Percentiles rank a stretch among this genome's conserved stretches.
Evolutionary conservation across 352 stramenopile species (phyloP).

Genomic region (Pilasporangium apinafurcum): DNA sequence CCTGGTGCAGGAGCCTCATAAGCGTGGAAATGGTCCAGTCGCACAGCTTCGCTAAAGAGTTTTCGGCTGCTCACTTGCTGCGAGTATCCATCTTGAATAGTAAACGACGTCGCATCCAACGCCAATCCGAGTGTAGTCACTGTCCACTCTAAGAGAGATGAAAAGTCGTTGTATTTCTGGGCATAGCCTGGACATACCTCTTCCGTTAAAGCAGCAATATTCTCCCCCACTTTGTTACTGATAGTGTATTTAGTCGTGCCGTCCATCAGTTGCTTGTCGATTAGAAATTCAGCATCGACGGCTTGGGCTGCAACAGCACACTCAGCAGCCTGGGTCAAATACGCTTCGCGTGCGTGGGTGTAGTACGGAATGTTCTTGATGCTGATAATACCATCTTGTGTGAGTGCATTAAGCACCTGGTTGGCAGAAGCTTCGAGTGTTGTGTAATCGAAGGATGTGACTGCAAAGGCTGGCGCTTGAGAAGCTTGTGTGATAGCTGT

Average conservation of each 20-base stretch:
- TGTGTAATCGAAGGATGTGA: constrained; percentile 52
- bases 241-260: constrained; percentile 70
- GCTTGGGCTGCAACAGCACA: constrained; percentile 34
- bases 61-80: constrained; percentile 30
- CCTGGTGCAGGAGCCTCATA: constrained; percentile 27
- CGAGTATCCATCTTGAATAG: constrained; percentile 28
- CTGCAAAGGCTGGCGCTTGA: constrained; percentile 21
- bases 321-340: constrained; percentile 33
- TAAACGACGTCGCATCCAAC: constrained; percentile 36
- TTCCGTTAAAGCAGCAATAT: constrained; percentile 15
- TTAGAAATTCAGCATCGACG: constrained; percentile 26
- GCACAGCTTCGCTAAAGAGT: constrained; percentile 44
- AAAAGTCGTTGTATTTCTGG: constrained; percentile 30
- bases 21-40: constrained; percentile 58
- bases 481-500: too few relatives aligned
- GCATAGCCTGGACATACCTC: constrained; percentile 30
- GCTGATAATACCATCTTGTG: constrained; percentile 61
- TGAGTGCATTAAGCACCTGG: constrained; percentile 42
- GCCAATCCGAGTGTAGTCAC: constrained; percentile 32
- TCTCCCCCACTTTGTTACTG: constrained; percentile 38
- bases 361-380: constrained; percentile 58
- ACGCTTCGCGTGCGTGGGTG: constrained; percentile 24
- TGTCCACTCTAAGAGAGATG: constrained; percentile 34
- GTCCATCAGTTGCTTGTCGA: constrained; percentile 51
- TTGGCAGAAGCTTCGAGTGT: constrained; percentile 23